phyloP scores from a whole-genome alignment of 441 rosid species.

The Theobroma grandiflorum region DNA sequence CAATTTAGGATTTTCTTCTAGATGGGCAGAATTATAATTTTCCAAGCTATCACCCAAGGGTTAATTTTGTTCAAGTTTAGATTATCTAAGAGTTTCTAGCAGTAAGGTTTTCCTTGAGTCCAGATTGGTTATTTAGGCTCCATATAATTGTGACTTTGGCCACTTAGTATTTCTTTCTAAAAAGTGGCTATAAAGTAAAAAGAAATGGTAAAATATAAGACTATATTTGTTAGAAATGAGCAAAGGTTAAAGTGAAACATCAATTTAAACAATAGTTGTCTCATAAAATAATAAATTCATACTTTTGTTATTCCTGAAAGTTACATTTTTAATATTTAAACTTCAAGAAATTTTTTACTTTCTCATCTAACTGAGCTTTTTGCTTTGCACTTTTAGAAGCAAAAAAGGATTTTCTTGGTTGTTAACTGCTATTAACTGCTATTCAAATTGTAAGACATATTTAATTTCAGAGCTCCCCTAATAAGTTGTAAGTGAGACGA shows the following conservation, averaged over 20 bases:
- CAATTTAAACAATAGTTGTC: not conserved
- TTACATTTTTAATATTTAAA: not conserved
- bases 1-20: not conserved
- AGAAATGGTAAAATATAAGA: not conserved
- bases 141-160: conserved; percentile 4
- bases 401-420: too few species aligned
- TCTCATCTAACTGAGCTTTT: not conserved
- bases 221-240: not conserved
- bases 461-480: too few species aligned
- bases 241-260: not conserved
- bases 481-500: too few species aligned
- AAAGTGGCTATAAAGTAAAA: not conserved
- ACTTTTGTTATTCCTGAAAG: not conserved
- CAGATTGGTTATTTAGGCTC: conserved; percentile 5
- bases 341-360: not conserved
- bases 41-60: not conserved
- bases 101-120: not conserved
- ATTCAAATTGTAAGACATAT: too few species aligned
- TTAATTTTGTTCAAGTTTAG: not conserved
- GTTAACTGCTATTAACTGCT: too few species aligned
- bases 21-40: not conserved
- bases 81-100: not conserved
- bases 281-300: not conserved
- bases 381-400: not conserved
- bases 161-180: not conserved